Evolutionary conservation across 2,329 filamentous ascomycete species (phyloP).

Genomic region (Teratosphaeria viscida): DNA sequence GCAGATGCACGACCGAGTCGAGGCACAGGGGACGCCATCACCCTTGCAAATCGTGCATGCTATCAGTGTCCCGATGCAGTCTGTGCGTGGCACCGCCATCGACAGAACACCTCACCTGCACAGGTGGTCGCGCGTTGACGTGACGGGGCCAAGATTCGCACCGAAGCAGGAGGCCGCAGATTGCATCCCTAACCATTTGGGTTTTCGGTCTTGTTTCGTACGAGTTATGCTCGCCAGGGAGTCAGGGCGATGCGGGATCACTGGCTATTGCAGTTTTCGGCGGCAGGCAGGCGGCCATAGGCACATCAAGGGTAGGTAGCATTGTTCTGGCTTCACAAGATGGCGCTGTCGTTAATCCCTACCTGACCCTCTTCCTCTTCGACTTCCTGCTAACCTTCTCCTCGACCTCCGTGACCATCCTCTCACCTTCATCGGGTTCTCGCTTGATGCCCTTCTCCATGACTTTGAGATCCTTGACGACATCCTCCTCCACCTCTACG

Average conservation of each 20-base stretch:
- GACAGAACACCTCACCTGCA: background rate
- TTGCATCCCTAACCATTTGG: background rate
- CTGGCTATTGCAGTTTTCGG: background rate
- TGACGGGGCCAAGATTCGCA: background rate
- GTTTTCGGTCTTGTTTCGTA: background rate
- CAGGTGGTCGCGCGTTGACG: background rate
- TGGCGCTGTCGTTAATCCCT: background rate
- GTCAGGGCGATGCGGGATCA: background rate
- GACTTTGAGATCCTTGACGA: slow-evolving; percentile 3
- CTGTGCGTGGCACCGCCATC: background rate
- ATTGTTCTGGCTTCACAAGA: background rate
- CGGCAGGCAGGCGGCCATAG: background rate
- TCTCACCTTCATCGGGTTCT: background rate
- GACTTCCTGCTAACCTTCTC: slow-evolving; percentile 27
- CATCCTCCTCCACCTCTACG: slow-evolving; percentile 10
- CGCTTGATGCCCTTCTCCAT: background rate
- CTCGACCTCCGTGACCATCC: slow-evolving; percentile 8
- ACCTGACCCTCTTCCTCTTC: slow-evolving; percentile 24
- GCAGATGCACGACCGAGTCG: background rate
- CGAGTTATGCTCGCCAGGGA: background rate
- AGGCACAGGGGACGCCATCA: background rate
- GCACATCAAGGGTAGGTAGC: background rate
- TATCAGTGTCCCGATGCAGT: background rate
- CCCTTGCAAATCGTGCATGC: background rate
- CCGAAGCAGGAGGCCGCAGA: background rate